Evolutionary conservation across 805 yeast genomes (phyloP), one percentile per base, ranked within the genome.

Genomic region (Lipomyces mesembrius): DNA sequence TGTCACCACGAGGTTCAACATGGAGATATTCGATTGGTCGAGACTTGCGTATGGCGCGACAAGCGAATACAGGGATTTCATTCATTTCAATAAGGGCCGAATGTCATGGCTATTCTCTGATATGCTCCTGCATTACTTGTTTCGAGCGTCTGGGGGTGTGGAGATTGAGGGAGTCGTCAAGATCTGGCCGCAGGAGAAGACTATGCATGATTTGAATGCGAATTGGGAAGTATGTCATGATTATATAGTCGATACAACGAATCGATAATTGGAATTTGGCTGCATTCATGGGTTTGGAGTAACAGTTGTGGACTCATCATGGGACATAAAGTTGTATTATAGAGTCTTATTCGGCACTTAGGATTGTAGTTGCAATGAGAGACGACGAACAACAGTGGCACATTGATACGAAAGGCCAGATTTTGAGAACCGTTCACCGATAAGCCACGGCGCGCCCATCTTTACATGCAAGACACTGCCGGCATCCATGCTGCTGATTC

Each of bases 131-230:
- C 62, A 65, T 8, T 67, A 67, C 39, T 34, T 67, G 32, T 67
- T 67, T 49, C 56, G 71, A 17, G 68, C 65, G 20, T 56, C 66
- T 14, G 71, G 71, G 2, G 71, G 71, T 25, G 39, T 63, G 22
- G 70, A 66, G 61, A 27, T 51, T 12, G 43, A 54, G 53, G 70
- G 70, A 14, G 12, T 27, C 1, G 39, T 66, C 29, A 14, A 27
- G 29, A 59, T 53, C 8, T 63, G 64, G 64, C 70, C 70, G 7
- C 51, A 39, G 17, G 35, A 49, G 43, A 34, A 5, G n/a, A 52
- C 34, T 12, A 53, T 39, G 49, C 55, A 61, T 57, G 32, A 53
- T n/a, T 54, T 29, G n/a, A 55, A 59, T 29, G 8, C 22, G 9
- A 63, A 63, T 22, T 63, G 66, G 66, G n/a, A 53, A 9, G 22